Conservation (phyloP, 768 basidiomycete genomes). For the Phanerochaete sordida region DNA sequence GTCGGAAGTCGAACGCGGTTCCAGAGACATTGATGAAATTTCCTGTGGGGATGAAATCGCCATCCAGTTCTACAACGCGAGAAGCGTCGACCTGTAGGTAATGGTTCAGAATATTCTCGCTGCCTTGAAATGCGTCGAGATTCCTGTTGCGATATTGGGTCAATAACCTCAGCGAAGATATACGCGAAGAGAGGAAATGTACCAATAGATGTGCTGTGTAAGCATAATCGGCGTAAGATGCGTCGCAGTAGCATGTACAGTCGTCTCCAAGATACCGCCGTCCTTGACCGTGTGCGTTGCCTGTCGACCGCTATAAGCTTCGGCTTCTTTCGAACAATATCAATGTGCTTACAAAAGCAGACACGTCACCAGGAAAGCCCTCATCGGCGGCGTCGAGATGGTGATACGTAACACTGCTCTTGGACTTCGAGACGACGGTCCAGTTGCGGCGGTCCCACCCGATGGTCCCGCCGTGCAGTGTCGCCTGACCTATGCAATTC, state of each 20-base stretch:
- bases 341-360: conserved; percentile 33
- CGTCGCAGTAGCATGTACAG: conserved; percentile 42
- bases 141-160: no score
- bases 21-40: conserved; percentile 22
- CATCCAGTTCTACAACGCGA: conserved; percentile 35
- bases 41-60: conserved; percentile 38
- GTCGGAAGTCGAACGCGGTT: conserved; percentile 41
- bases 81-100: conserved; percentile 23
- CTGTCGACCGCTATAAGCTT: no score
- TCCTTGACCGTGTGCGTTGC: conserved; percentile 45
- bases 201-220: conserved; percentile 55
- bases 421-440: conserved; percentile 40
- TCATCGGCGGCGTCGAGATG: conserved; percentile 50
- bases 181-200: background rate
- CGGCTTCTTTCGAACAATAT: no score
- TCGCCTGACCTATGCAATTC: conserved; percentile 34
- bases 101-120: conserved; percentile 28
- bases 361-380: conserved; percentile 33
- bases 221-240: conserved; percentile 56
- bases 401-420: conserved; percentile 48
- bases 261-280: conserved; percentile 39
- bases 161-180: no score
- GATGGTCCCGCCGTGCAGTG: conserved; percentile 51
- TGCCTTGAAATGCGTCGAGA: conserved; percentile 48
- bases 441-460: conserved; percentile 62